A percentile compares a stretch with the other conserved stretches of the same genome.
phyloP scores from a whole-genome alignment of 495 filamentous ascomycete species.

The Apodospora peruviana region DNA sequence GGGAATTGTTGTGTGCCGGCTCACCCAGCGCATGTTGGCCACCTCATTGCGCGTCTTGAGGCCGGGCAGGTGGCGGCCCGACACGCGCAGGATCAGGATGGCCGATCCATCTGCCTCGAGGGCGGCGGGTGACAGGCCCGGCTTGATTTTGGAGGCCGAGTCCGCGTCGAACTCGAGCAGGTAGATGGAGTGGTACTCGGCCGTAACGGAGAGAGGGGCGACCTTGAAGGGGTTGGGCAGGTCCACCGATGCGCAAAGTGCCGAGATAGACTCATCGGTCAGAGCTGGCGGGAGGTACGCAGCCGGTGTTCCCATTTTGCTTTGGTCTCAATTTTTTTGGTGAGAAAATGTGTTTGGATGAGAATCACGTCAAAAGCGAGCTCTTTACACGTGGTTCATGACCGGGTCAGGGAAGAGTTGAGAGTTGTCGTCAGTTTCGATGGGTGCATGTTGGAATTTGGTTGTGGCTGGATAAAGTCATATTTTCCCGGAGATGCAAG shows the following conservation, averaged over 20 bases:
- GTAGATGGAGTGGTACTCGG: constrained; percentile 20
- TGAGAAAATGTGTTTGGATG: too few species aligned
- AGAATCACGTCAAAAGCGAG: too few species aligned
- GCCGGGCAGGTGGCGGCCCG: constrained; percentile 25
- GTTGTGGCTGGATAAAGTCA: too few species aligned
- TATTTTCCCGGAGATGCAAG: too few species aligned
- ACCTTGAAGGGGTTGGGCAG: constrained; percentile 3
- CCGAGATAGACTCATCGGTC: neutral
- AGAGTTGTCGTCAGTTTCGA: too few species aligned
- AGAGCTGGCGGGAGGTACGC: neutral
- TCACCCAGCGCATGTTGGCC: constrained; percentile 27
- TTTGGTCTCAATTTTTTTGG: too few species aligned
- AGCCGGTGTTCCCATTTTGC: neutral
- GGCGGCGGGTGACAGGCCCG: neutral
- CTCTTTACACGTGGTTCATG: too few species aligned
- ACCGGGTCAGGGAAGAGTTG: too few species aligned
- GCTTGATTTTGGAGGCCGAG: neutral
- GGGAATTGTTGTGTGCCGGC: constrained; percentile 23
- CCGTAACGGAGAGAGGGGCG: constrained; percentile 3
- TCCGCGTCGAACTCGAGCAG: constrained; percentile 3
- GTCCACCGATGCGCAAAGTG: neutral
- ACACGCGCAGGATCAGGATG: constrained; percentile 27
- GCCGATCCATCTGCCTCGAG: neutral
- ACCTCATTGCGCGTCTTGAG: constrained; percentile 34
- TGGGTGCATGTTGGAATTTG: too few species aligned